Conservation (phyloP, 106 monocot species). For the Platanthera guangdongensis region DNA sequence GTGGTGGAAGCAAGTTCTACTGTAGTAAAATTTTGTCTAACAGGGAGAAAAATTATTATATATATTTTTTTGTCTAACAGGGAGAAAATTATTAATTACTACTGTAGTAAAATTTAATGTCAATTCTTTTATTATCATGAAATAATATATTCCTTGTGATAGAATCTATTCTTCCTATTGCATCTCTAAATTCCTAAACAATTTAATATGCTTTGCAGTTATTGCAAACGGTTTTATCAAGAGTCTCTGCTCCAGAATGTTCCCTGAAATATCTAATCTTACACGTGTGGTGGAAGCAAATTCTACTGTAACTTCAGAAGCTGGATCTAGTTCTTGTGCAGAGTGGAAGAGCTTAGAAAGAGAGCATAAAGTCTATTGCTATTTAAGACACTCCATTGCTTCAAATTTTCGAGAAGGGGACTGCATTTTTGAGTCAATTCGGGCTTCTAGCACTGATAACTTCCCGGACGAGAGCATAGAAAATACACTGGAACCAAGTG, state of each 20-base stretch:
- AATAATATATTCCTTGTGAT: not conserved
- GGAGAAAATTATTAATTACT: not conserved
- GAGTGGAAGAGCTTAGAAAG: slow-evolving; percentile 43
- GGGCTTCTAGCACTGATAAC: slow-evolving; percentile 88
- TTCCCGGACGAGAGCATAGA: slow-evolving; percentile 73
- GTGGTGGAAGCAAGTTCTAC: too few species aligned
- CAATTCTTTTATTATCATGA: not conserved
- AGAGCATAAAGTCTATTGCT: slow-evolving; percentile 46
- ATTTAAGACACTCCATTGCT: slow-evolving; percentile 24
- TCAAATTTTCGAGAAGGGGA: slow-evolving; percentile 18
- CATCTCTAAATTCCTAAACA: not conserved
- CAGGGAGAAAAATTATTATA: too few species aligned
- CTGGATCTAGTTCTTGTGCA: slow-evolving; percentile 22
- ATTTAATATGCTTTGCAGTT: slow-evolving; percentile 33
- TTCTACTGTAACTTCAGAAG: slow-evolving; percentile 13
- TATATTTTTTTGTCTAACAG: not conserved
- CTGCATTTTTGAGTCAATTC: slow-evolving; percentile 34
- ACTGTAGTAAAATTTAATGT: not conserved
- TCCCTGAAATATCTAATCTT: slow-evolving; percentile 53
- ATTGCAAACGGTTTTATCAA: slow-evolving; percentile 60
- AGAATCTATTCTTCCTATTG: not conserved
- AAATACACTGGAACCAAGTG: slow-evolving; percentile 50
- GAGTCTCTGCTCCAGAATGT: slow-evolving; percentile 42
- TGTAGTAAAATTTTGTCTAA: too few species aligned
- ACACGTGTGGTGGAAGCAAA: slow-evolving; percentile 23